These are phyloP conservation scores for Hortaea werneckii DNA, from an alignment of 2,329 filamentous ascomycete genomes.

Conservation along the genomic window DNA sequence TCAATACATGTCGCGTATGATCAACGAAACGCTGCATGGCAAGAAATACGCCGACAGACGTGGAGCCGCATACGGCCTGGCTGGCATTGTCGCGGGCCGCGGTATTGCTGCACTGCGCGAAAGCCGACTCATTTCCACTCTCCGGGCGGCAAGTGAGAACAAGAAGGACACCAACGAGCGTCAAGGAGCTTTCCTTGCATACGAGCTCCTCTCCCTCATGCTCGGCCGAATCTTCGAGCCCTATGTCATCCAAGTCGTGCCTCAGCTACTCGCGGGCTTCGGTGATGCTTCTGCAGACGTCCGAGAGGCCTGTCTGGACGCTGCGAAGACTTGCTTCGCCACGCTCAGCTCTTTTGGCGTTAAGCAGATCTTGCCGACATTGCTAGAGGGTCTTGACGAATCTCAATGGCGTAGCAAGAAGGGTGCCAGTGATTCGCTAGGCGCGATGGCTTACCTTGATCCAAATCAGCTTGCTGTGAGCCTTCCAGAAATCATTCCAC, in stretches of 20 bases:
- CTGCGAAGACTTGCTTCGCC: slow-evolving; percentile 88
- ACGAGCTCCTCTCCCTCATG: slow-evolving; percentile 78
- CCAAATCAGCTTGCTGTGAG: slow-evolving; percentile 88
- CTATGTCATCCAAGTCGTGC: slow-evolving; percentile 91
- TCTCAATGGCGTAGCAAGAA: slow-evolving; percentile 98
- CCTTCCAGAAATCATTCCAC: slow-evolving; percentile 91
- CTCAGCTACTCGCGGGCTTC: slow-evolving; percentile 79
- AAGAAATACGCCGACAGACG: slow-evolving; percentile 90
- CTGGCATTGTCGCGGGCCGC: slow-evolving; percentile 79
- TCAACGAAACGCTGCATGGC: slow-evolving; percentile 71
- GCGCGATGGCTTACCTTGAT: slow-evolving; percentile 97
- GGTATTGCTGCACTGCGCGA: slow-evolving; percentile 75
- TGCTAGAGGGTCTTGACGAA: slow-evolving; percentile 86
- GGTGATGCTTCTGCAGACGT: slow-evolving; percentile 83
- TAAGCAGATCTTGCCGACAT: slow-evolving; percentile 82
- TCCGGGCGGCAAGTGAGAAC: slow-evolving; percentile 79
- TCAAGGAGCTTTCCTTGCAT: slow-evolving; percentile 79
- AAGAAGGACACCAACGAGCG: slow-evolving; percentile 86
- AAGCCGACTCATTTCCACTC: slow-evolving; percentile 71
- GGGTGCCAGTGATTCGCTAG: slow-evolving; percentile 89
- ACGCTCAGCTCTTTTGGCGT: slow-evolving; percentile 92
- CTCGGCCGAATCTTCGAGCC: slow-evolving; percentile 88
- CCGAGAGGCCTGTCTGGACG: slow-evolving; percentile 82
- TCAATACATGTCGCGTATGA: slow-evolving; percentile 69
- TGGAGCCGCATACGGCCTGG: slow-evolving; percentile 89